These are phyloP conservation scores for Blastomyces emzantsi DNA, from an alignment of 2,329 filamentous ascomycete species.

Conservation along the genomic window DNA sequence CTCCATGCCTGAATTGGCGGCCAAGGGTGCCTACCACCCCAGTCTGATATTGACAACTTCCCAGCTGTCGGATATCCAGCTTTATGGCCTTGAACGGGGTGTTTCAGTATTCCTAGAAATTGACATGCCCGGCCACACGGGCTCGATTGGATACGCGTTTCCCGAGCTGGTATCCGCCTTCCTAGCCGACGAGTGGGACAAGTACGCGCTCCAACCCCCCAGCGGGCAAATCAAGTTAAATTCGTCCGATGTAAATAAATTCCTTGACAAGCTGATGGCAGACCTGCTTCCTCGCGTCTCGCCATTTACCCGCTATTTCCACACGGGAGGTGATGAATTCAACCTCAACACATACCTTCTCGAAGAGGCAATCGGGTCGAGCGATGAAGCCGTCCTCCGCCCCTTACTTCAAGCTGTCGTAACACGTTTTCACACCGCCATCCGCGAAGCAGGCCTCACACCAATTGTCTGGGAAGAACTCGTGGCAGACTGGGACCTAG, in stretches of 20 bases:
- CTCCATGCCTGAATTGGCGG: conserved; percentile 59
- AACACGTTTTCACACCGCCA: conserved; percentile 54
- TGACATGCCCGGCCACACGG: conserved; percentile 73
- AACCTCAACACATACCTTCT: conserved; percentile 66
- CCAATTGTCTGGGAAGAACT: conserved; percentile 89
- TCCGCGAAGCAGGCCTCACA: conserved; percentile 55
- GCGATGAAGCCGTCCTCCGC: conserved; percentile 54
- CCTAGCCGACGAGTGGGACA: conserved; percentile 45
- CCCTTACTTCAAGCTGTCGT: conserved; percentile 73
- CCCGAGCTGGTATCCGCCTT: conserved; percentile 63
- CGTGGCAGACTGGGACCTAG: conserved; percentile 67
- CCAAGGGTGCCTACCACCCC: conserved; percentile 62
- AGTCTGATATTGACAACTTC: conserved; percentile 58
- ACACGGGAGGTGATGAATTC: conserved; percentile 81
- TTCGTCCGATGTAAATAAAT: conserved; percentile 57
- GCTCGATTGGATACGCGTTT: conserved; percentile 55
- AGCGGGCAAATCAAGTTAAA: conserved; percentile 66
- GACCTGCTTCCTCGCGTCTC: conserved; percentile 65
- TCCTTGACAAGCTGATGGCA: conserved; percentile 62
- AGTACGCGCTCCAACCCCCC: conserved; percentile 47
- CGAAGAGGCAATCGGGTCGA: conserved; percentile 63
- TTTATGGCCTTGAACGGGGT: conserved; percentile 59
- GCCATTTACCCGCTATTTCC: conserved; percentile 66
- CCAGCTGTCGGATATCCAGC: conserved; percentile 58
- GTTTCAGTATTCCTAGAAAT: conserved; percentile 67